Base-by-base conservation (phyloP, 441 rosid species). In the Hura crepitans region DNA sequence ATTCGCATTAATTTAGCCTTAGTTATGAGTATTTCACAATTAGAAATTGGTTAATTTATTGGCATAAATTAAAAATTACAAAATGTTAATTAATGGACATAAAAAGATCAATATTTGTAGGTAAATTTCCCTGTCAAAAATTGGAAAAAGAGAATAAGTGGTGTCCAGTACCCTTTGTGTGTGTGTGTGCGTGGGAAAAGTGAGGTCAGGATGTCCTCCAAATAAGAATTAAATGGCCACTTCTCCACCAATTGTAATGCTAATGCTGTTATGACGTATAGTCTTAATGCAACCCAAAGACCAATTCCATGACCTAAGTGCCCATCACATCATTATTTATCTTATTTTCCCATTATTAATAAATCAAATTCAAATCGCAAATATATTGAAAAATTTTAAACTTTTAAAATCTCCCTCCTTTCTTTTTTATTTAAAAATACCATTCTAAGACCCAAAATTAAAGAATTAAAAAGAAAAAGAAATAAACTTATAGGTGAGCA, bases 101-200 rank as follows among this genome's bases (percentile, higher is more conserved):
- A 20, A 20, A 51, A 18, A 4, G 0, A 12, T n/a, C 11, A n/a
- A 28, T 62, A 1, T 30, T 43, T 27, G 47, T 70, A 20, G 73
- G 66, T 60, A 33, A 13, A 70, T 70, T 70, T 70, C 73, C 43
- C 66, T 31, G 35, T 70, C 73, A 47, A 70, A 47, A 7, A 30
- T 6, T 4, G 27, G 13, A 31, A 60, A 14, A 8, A 11, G 6
- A 28, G 12, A 17, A 50, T 8, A 55, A n/a, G 31, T 59, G 46
- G 33, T 10, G 4, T 43, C 20, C 45, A 69, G 30, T 58, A 6
- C 17, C 39, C 22, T 15, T 54, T 20, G 23, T 9, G 27, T 54
- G 59, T 2, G n/a, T 8, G 4, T 18, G 15, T 14, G 1, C 4
- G 0, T 50, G 31, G 3, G 49, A 4, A 28, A 18, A 2, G 30